phyloP scores from a whole-genome alignment of 345 rosid genomes.

The Laguncularia racemosa region DNA sequence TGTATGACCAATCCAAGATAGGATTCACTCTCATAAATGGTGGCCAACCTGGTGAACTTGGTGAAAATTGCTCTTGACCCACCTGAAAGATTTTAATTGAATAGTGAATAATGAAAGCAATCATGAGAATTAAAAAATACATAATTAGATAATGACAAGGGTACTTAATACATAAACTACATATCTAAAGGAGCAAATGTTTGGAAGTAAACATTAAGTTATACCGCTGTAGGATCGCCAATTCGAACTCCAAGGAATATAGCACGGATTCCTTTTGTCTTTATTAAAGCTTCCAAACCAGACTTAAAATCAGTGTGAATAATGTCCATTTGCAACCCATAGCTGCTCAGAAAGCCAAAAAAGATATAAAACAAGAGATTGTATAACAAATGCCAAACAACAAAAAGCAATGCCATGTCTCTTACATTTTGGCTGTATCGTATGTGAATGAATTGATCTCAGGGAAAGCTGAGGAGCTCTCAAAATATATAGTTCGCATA shows the following conservation, averaged over 20 bases:
- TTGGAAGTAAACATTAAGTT: conserved; percentile 8
- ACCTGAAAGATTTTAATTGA: conserved; percentile 34
- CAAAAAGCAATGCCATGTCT: neutral
- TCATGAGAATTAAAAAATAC: neutral
- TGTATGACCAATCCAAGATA: conserved; percentile 98
- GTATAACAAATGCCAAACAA: neutral
- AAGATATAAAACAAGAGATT: neutral
- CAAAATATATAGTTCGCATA: conserved; percentile 84
- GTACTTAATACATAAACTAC: neutral
- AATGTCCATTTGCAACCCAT: conserved; percentile 72
- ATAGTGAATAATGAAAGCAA: neutral
- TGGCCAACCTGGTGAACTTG: conserved; percentile 99
- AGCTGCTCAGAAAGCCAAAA: conserved; percentile 37
- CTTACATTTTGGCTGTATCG: conserved; percentile 70
- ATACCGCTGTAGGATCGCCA: conserved; percentile 99
- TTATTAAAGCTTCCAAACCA: conserved; percentile 80
- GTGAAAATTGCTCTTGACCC: conserved; percentile 98
- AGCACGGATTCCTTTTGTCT: conserved; percentile 80
- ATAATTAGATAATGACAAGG: neutral
- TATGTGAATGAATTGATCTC: conserved; percentile 91
- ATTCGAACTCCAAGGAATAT: conserved; percentile 96
- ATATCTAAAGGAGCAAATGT: conserved; percentile 1
- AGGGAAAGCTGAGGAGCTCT: conserved; percentile 74
- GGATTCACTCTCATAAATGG: conserved; percentile 99
- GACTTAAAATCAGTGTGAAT: conserved; percentile 86